Evolutionary conservation across 2,329 filamentous ascomycete genomes (phyloP), one percentile per base, ranked within the genome.

Genomic region (Lojkania enalia): DNA sequence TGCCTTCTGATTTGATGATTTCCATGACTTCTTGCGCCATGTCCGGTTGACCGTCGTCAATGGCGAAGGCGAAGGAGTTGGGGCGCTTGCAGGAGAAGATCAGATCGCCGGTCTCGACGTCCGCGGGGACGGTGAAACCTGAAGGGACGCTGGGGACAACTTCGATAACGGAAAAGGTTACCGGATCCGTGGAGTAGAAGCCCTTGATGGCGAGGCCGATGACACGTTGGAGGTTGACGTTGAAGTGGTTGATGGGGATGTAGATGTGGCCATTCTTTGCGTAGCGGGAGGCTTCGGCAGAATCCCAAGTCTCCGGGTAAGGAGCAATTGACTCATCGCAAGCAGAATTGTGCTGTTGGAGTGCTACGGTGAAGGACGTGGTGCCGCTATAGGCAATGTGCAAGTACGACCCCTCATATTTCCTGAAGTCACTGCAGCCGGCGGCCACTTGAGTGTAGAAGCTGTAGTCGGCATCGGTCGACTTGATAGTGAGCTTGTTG

Each of bases 1-100:
- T 82, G 42, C 72, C 65, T 39, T 83, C 84, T 15, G 80, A 77
- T 15, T 80, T 76, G 55, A 88, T 72, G 41, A 84, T 81, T 30
- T 77, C 69, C 70, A 85, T 79, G 15, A 86, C 81, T 50, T 79
- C 68, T 66, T 82, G 76, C 1, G 83, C 83, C 44, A 79, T 75
- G 23, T 70, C 58, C 35, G 84, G 84, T 39, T 79, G 74, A 16
- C 84, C 85, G 63, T 88, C 85, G 60, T 87, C 85, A 51, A 88
- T 87, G 38, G 84, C 84, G 63, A 88, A 87, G 1, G 85, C 85
- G 61, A 88, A 87, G 0, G 80, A 83, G 69, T 86, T 85, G 35
- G 84, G 83, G 14, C 83, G 77, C 53, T 79, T 84, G 74, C 85
- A 87, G 5, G 78, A 74, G 57, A 86, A 81, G 35, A 84, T 71